These are phyloP conservation scores for Wickerhamiella nectarea DNA, from an alignment of 805 yeast species.

Conservation along the genomic window DNA sequence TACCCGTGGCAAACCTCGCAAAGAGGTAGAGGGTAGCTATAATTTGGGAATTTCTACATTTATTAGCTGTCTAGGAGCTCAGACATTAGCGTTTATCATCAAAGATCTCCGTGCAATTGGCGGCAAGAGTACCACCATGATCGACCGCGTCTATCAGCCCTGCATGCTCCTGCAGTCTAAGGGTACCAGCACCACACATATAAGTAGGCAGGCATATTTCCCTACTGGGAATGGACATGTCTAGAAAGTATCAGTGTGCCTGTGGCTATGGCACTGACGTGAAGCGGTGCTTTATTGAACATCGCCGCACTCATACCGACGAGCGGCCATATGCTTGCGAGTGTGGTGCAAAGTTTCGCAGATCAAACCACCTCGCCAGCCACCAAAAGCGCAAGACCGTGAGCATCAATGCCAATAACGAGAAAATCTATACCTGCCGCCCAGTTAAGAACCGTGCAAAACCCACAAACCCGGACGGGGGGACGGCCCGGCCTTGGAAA, in stretches of 20 bases:
- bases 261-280: conserved; percentile 11
- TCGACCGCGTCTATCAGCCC: background rate
- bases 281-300: conserved; percentile 23
- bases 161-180: background rate
- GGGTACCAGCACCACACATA: background rate
- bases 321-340: conserved; percentile 66
- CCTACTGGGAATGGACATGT: background rate
- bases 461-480: conserved; percentile 5
- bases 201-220: background rate
- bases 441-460: conserved; percentile 6
- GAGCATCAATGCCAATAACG: background rate
- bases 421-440: background rate
- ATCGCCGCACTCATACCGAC: conserved; percentile 67
- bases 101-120: background rate
- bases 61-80: too few species aligned
- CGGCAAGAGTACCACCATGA: background rate
- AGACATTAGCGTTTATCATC: too few species aligned
- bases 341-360: conserved; percentile 58
- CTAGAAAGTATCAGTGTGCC: conserved; percentile 7
- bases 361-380: conserved; percentile 9
- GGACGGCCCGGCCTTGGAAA: conserved; percentile 7
- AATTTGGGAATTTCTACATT: too few species aligned
- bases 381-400: conserved; percentile 9
- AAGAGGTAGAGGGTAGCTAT: background rate
- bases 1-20: background rate